A percentile compares a stretch with the other conserved stretches of the same genome.
These are phyloP conservation scores for Ligustrum vulgare DNA, from an alignment of 257 asterid species.

Conservation along the genomic window DNA sequence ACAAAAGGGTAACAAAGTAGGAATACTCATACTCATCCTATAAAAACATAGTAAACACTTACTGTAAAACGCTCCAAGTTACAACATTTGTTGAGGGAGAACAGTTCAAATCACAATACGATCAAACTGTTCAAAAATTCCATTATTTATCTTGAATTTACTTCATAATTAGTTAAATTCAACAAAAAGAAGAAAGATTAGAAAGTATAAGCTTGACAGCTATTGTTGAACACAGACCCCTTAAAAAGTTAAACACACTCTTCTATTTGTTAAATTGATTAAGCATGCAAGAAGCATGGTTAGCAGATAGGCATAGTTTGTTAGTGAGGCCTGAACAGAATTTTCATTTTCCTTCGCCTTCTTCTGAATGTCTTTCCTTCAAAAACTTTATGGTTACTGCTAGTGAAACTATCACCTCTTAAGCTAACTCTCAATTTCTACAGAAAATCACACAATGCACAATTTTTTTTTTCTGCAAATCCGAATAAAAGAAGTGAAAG, in stretches of 20 bases:
- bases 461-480: background rate
- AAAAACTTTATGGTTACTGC: background rate
- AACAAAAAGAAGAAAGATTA: background rate
- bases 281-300: background rate
- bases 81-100: background rate
- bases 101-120: background rate
- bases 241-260: background rate
- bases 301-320: background rate
- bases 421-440: background rate
- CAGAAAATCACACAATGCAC: background rate
- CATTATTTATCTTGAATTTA: background rate
- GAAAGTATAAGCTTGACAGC: background rate
- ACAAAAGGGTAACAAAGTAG: background rate
- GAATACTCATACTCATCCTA: background rate
- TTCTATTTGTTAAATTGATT: background rate
- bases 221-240: background rate
- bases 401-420: background rate
- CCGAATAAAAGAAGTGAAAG: background rate
- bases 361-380: background rate
- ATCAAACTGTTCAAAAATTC: background rate
- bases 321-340: background rate
- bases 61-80: background rate
- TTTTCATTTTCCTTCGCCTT: background rate
- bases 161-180: background rate
- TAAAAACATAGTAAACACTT: background rate